Percentiles rank a stretch among this genome's conserved stretches.
These are phyloP conservation scores for Pterulicium gracile DNA, from an alignment of 1,284 basidiomycete species.

Conservation along the genomic window DNA sequence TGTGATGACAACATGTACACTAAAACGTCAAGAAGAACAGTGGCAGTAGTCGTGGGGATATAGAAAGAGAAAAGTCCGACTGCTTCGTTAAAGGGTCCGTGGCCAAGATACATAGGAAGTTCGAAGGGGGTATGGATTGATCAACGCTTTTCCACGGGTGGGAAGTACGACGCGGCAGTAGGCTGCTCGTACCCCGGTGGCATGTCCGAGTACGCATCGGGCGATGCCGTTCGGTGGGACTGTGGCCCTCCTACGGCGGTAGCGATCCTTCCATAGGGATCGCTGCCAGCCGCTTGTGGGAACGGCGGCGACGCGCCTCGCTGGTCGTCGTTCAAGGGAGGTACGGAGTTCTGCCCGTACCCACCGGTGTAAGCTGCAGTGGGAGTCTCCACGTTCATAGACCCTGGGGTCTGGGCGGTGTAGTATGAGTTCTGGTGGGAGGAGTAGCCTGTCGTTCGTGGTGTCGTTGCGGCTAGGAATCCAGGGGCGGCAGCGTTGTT, in stretches of 20 bases:
- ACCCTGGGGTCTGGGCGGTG: constrained; percentile 12
- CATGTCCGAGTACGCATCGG: constrained; percentile 32
- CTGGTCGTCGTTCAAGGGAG: constrained; percentile 21
- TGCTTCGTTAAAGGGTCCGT: too few relatives aligned
- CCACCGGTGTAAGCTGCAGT: constrained; percentile 34
- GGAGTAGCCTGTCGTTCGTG: constrained; percentile 16
- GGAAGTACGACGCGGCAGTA: constrained; percentile 24
- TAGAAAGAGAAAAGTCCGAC: too few relatives aligned
- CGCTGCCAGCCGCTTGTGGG: constrained; percentile 15
- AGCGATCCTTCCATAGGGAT: constrained; percentile 15
- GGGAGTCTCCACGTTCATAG: constrained; percentile 17
- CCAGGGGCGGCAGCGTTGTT: constrained; percentile 24
- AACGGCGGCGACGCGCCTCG: constrained; percentile 8
- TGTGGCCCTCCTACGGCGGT: constrained; percentile 18
- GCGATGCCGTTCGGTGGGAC: constrained; percentile 24
- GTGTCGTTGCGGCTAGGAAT: constrained; percentile 13
- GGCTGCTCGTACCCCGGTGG: constrained; percentile 57
- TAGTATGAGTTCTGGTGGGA: constrained; percentile 18
- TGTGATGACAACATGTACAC: too few relatives aligned
- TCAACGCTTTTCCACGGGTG: constrained; percentile 37
- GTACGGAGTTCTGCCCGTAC: constrained; percentile 39
- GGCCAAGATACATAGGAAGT: too few relatives aligned
- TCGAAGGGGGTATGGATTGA: constrained; percentile 10
- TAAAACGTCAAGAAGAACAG: too few relatives aligned
- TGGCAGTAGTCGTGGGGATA: too few relatives aligned